These are phyloP conservation scores for Psilocybe cyanescens DNA, from an alignment of 768 basidiomycete species.

Conservation along the genomic window DNA sequence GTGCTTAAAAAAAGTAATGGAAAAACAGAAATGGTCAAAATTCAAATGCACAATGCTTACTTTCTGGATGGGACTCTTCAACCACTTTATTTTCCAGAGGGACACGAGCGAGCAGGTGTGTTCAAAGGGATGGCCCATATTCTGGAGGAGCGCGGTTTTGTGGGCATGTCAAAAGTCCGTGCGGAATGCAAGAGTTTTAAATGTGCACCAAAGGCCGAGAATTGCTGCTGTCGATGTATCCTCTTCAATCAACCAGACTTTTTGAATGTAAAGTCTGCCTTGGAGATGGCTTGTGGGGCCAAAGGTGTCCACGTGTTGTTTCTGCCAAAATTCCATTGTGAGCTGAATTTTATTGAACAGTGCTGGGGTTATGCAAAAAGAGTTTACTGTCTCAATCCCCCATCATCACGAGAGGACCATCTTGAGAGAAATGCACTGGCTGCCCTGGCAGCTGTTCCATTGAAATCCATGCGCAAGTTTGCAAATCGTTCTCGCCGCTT, in stretches of 20 bases:
- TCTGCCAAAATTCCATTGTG: constrained; percentile 38
- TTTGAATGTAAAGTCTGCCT: constrained; percentile 30
- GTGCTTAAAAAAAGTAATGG: constrained; percentile 25
- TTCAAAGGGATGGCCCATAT: constrained; percentile 47
- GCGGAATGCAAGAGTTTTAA: constrained; percentile 38
- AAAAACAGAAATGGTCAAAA: constrained; percentile 25
- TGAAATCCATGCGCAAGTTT: constrained; percentile 29
- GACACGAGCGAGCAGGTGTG: constrained; percentile 20
- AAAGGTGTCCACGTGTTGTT: constrained; percentile 26
- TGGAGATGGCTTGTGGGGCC: constrained; percentile 30
- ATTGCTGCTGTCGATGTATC: constrained; percentile 38
- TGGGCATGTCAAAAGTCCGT: constrained; percentile 22
- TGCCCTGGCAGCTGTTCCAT: constrained; percentile 29
- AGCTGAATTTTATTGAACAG: constrained; percentile 39
- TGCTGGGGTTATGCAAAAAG: constrained; percentile 38
- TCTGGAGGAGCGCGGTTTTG: constrained; percentile 31
- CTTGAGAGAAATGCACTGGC: constrained; percentile 33
- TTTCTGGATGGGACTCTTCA: constrained; percentile 30
- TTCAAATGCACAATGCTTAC: constrained; percentile 31
- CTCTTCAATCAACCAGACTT: constrained; percentile 49
- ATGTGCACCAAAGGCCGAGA: constrained; percentile 12
- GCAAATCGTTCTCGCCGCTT: not conserved
- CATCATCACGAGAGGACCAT: constrained; percentile 33
- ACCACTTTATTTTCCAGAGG: constrained; percentile 33
- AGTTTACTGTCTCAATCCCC: constrained; percentile 25